Evolutionary conservation across 2,329 filamentous ascomycete species (phyloP), one percentile per base, ranked within the genome.

Genomic region (Fusarium succisae): DNA sequence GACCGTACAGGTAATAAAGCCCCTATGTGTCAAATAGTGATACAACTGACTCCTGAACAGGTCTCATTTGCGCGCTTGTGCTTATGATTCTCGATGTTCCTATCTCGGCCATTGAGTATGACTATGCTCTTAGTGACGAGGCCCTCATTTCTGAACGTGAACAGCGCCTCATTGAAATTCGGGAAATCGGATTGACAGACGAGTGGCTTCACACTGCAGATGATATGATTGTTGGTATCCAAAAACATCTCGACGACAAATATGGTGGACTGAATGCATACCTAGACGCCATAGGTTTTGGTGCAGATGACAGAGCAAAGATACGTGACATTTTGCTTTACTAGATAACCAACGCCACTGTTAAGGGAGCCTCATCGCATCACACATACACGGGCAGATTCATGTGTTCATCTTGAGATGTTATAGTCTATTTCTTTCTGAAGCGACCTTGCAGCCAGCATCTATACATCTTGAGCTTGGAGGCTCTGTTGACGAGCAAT

Each of bases 381-480:
- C 15, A 38, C 44, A 26, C 24, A 51, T 50, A 39, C 8, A 8
- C 17, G 35, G 30, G 18, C 26, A n/a, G 30, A 54, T 57, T 22
- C 14, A 14, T 18, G 12, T 50, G 20, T 58, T 70, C 20, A 60
- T 54, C 45, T 76, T 62, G 38, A 45, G 54, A 73, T 73, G 61
- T 70, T 70, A 35, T 77, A 74, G 54, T 83, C 80, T 86, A 88
- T 84, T 86, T 87, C 84, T 95, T 96, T 78, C 87, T 90, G 82
- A 96, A 97, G 8, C 91, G 90, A 37, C 93, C 94, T 83, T 97
- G 94, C 81, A 97, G 90, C 95, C 96, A 99, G 86, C 96, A 98
- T 70, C 96, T 91, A 83, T 98, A 98, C 96, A 99, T 99, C 85
- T 98, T 99, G 55, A 98, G 86, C 83, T 95, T 93, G 79, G 92